Evolutionary conservation across 1,139 yeast species (phyloP), one percentile per base, ranked within the genome.

Genomic region (Suhomyces coccinellae): DNA sequence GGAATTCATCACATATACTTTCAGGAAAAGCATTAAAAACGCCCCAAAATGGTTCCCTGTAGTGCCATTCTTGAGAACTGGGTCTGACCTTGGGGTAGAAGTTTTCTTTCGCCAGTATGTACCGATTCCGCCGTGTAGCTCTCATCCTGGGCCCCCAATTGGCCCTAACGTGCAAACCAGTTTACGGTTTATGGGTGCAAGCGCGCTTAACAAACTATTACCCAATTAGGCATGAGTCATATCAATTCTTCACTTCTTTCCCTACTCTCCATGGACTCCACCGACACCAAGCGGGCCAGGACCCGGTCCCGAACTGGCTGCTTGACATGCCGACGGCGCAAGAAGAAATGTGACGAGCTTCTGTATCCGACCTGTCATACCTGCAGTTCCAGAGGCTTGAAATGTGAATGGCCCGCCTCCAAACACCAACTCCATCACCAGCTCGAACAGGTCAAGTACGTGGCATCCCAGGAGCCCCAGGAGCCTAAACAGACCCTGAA

Each of bases 281-380:
- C 45, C 46, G 50, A 47, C 15, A 26, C 22, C 38, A 37, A 29
- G 39, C 44, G 45, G 41, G 47, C 41, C 38, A 48, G 49, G 43
- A 46, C 52, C 16, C 48, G 75, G 49, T 68, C 73, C 11, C 57
- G 71, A 31, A 66, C 69, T 3, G 76, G 76, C n/a, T 71, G 76
- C 44, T 55, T 64, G 30, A 69, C 75, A 6, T 71, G 76, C 49
- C 65, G 75, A 28, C 58, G 56, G 47, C 62, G 72, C n/a, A 66
- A 64, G 54, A 70, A 66, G 57, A 71, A 69, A 51, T 71, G 76
- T 54, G 76, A 71, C 55, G 76, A 70, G 54, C 51, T 52, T 20
- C 63, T 62, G 59, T 70, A 62, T 46, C 75, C 75, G 4, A 46
- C 44, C 6, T 71, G 76, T 55, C 54, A 54, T 30, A 66, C 65